Evolutionary conservation across 1,284 basidiomycete species (phyloP), one percentile per base, ranked within the genome.

Genomic region (Moesziomyces globuligerus): DNA sequence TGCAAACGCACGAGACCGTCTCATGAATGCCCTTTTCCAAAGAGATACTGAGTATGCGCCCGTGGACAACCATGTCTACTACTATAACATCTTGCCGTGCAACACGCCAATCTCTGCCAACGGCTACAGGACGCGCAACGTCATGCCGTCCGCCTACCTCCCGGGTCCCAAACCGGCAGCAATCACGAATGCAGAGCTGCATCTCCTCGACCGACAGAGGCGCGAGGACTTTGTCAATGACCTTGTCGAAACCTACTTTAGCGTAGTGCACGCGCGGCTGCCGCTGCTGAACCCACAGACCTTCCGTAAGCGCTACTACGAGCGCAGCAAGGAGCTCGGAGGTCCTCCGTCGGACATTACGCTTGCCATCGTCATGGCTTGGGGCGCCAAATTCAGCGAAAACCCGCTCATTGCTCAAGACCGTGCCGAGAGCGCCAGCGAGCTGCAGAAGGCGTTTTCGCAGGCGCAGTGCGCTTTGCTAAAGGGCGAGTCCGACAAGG

Each of bases 371-470:
- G 89, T 94, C n/a, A 85, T 96, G 44, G 92, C 93, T 0, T 94
- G 91, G 90, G 93, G 93, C 20, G 89, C 91, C 39, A 92, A 93
- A 75, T 95, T 95, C 81, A 91, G 91, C 10, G 92, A 94, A 74
- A 90, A 94, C 79, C 89, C 90, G 0, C 83, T 93, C 62, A 87
- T 95, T 43, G 85, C 89, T 7, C 87, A 88, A 25, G 93, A 95
- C 83, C 87, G 92, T 41, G 85, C 87, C 47, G 88, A 89, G 67
- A 89, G 89, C 53, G 79, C 72, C n/a, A 39, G 24, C 28, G 71
- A 67, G 58, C 59, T 74, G 38, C 43, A 49, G 18, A 59, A 61
- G 18, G 73, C 69, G 28, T 64, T 46, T 23, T 24, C n/a, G 1
- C 65, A 68, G 38, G 70, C 70, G 13, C 52, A 68, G n/a, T 48